Percentiles rank a stretch among this genome's conserved stretches.
Evolutionary conservation across 495 filamentous ascomycete genomes (phyloP).

Genomic region (Collariella sp.): DNA sequence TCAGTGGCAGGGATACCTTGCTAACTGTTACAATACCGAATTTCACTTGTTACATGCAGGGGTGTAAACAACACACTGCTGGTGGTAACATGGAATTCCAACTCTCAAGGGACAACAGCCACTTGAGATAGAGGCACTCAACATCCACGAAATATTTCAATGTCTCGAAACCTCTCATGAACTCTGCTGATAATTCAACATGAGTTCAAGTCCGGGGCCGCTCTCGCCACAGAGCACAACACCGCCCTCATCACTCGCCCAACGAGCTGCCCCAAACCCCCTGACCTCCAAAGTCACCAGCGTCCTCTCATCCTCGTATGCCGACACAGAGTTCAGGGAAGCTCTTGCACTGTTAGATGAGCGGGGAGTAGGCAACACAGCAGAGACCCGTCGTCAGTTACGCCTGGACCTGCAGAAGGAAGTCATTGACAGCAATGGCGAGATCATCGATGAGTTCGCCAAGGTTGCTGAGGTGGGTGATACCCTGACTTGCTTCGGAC

Average conservation of each 20-base stretch:
- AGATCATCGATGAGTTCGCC: slow-evolving; percentile 84
- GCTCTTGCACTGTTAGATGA: slow-evolving; percentile 70
- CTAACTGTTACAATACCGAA: too few species aligned
- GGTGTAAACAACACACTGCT: not conserved
- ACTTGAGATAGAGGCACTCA: too few species aligned
- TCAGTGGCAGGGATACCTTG: not conserved
- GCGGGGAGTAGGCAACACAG: slow-evolving; percentile 60
- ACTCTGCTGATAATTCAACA: not conserved
- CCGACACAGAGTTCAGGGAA: slow-evolving; percentile 85
- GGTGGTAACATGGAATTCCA: not conserved
- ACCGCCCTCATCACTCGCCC: slow-evolving; percentile 2
- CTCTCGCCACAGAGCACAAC: slow-evolving; percentile 13
- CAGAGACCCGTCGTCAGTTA: slow-evolving; percentile 70
- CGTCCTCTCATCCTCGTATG: slow-evolving; percentile 85
- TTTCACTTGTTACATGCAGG: not conserved
- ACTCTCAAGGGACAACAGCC: too few species aligned
- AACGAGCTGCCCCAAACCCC: slow-evolving; percentile 17
- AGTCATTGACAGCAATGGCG: slow-evolving; percentile 86
- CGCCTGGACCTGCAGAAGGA: slow-evolving; percentile 84
- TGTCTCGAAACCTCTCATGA: not conserved
- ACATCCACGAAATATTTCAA: too few species aligned
- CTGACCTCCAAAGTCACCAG: slow-evolving; percentile 57
- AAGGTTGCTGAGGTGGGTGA: slow-evolving; percentile 70
- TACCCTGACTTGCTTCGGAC: not conserved
- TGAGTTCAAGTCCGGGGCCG: slow-evolving; percentile 8